Evolutionary conservation across 805 yeast species (phyloP), one percentile per base, ranked within the genome.

Genomic region (Candida montana): DNA sequence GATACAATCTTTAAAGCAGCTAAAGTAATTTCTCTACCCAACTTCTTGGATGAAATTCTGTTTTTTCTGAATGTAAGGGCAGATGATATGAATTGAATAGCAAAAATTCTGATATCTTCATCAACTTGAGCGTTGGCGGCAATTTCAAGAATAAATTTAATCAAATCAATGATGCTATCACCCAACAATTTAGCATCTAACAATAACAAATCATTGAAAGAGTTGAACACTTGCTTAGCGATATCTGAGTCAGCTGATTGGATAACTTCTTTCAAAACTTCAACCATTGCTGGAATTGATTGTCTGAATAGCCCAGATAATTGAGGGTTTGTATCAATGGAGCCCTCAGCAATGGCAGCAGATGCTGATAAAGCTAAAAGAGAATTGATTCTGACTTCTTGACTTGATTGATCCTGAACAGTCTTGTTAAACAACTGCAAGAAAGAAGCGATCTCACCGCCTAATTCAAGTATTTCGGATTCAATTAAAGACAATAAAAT

Each of bases 181-280:
- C 96, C 95, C 26, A 89, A 72, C 48, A 91, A 71, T 55, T 81
- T 80, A 55, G 84, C 72, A 58, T 90, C 96, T 49, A 84, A 68
- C 57, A 82, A 69, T 39, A 88, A 68, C 57, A 93, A 73, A 50
- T 83, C 83, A 67, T 83, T 87, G 68, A 93, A 81, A 37, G 87
- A 83, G 60, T 83, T 88, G 70, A 90, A 93, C 31, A 90, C 75
- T 51, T 77, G 76, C 63, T 75, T 79, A 39, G 90, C 83, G 48
- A 76, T 71, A 48, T 78, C 88, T 27, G 78, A 66, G 58, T 93
- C 97, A 53, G 77, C 83, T 28, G 75, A 72, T 40, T 72, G 67
- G 40, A 91, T 75, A 31, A 83, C 82, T 56, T 79, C 83, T 61
- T 80, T 81, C 61, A 93, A 72, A 27, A 89, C 95, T 39, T 76